Evolutionary conservation across 257 asterid species (phyloP).

Genomic region (Buddleja alternifolia): DNA sequence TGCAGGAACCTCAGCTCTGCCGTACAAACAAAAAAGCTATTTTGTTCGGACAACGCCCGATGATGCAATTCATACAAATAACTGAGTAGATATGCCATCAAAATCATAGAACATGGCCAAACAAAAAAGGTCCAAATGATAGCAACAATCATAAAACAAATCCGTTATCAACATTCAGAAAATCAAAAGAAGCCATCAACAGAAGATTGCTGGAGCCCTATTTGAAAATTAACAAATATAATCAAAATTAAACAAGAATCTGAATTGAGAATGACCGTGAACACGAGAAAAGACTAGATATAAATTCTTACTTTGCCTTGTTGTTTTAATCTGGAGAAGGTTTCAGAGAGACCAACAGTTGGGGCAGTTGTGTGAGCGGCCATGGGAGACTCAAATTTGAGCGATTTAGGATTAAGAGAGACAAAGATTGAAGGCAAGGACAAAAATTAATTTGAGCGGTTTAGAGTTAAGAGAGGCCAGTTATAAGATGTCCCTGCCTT

Average conservation of each 20-base stretch:
- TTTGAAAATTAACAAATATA: neutral
- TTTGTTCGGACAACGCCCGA: slow-evolving; percentile 33
- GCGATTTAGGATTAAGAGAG: neutral
- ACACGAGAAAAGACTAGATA: too few relatives aligned
- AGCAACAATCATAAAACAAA: slow-evolving; percentile 1
- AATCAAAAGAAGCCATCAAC: neutral
- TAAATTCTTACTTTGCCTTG: slow-evolving; percentile 47
- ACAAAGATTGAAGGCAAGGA: too few relatives aligned
- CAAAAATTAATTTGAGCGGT: too few relatives aligned
- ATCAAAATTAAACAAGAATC: neutral
- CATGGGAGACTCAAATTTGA: slow-evolving; percentile 37
- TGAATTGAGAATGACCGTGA: neutral
- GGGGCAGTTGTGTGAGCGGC: slow-evolving; percentile 40
- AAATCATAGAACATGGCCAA: slow-evolving; percentile 1
- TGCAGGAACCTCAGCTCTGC: slow-evolving; percentile 25
- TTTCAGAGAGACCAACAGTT: slow-evolving; percentile 46
- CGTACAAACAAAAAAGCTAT: slow-evolving; percentile 29
- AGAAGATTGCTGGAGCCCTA: too few relatives aligned
- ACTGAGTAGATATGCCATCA: slow-evolving; percentile 3
- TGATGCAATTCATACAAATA: slow-evolving; percentile 44
- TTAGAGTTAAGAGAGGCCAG: too few relatives aligned
- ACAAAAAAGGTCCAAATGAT: neutral
- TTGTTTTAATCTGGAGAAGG: slow-evolving; percentile 45
- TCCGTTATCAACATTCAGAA: neutral
- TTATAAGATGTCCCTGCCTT: too few relatives aligned